Conservation (phyloP, 2,329 filamentous ascomycete species). For the Mycocentrospora acerina region DNA sequence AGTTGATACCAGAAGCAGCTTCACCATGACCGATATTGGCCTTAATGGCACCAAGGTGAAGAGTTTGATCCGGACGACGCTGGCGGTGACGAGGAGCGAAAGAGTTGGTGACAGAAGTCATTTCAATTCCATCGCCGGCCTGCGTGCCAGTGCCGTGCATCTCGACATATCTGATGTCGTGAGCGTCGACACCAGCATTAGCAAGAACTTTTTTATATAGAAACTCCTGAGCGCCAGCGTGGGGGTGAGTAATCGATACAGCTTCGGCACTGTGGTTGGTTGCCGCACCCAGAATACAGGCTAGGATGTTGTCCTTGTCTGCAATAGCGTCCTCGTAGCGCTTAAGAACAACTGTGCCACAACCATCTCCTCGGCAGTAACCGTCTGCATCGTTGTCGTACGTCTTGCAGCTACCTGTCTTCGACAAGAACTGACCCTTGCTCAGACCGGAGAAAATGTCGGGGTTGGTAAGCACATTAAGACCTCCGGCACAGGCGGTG, state of each 20-base stretch:
- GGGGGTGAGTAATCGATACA: constrained; percentile 81
- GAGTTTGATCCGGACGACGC: constrained; percentile 51
- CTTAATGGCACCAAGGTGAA: constrained; percentile 58
- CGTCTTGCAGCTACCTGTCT: constrained; percentile 74
- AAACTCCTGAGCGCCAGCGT: constrained; percentile 72
- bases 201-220: constrained; percentile 71
- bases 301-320: constrained; percentile 72
- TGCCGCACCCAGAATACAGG: constrained; percentile 70
- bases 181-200: constrained; percentile 71
- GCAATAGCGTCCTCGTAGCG: constrained; percentile 74
- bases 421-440: constrained; percentile 75
- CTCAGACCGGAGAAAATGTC: constrained; percentile 77
- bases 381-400: constrained; percentile 81
- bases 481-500: constrained; percentile 75
- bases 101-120: constrained; percentile 70
- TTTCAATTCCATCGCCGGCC: constrained; percentile 79
- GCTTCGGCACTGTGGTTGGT: constrained; percentile 84
- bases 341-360: constrained; percentile 75
- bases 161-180: constrained; percentile 80
- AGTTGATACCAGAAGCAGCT: constrained; percentile 57
- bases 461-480: constrained; percentile 77
- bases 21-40: constrained; percentile 59
- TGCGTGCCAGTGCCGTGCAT: constrained; percentile 90
- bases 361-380: constrained; percentile 78
- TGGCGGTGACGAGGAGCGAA: constrained; percentile 59